Base-by-base conservation (phyloP, 305 asterid genomes). In the Fraxinus greggii region DNA sequence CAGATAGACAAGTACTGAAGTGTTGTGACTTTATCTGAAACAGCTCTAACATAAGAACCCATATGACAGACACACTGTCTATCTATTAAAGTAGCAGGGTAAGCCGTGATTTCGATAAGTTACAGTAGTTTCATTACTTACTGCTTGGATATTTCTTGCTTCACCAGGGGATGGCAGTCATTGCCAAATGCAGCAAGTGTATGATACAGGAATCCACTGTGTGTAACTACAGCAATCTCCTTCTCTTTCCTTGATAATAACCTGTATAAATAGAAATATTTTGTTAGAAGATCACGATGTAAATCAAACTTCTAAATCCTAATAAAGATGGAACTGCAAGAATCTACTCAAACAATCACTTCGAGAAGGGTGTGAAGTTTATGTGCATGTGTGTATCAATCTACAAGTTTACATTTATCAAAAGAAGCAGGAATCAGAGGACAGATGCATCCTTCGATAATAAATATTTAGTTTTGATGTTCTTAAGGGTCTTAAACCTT, bases 161-260 rank as follows among this genome's bases (percentile, higher is more conserved):
- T 91, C 89, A 93, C 82, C 8, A 86, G 75, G 77, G 95, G 95
- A 85, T 92, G 93, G 79, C 91, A 93, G 54, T 90, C 96, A 28
- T 88, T 87, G 81, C 93, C 98, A 81, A 95, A 87, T 48, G 89
- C 88, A 81, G 85, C 88, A 77, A 95, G 81, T 38, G 98, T 92
- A 79, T 93, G 98, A 80, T 83, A 87, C 86, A 95, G 91, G 93
- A 91, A 91, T 78, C 98, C 98, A 79, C 97, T 91, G 90, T 95
- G 98, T 40, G 98, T 91, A 63, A 95, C 95, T 78, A 95, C 87
- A 80, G 95, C 98, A 82, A 95, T 95, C 88, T 95, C 98, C 89
- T 91, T 90, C 91, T 95, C 98, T 84, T 92, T 84, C 86, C 95
- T 83, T 35, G 96, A 89, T 85, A 82, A 83, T 83, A 95, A 80